phyloP scores from a whole-genome alignment of 768 basidiomycete species.

The Chalciporus piperatus region DNA sequence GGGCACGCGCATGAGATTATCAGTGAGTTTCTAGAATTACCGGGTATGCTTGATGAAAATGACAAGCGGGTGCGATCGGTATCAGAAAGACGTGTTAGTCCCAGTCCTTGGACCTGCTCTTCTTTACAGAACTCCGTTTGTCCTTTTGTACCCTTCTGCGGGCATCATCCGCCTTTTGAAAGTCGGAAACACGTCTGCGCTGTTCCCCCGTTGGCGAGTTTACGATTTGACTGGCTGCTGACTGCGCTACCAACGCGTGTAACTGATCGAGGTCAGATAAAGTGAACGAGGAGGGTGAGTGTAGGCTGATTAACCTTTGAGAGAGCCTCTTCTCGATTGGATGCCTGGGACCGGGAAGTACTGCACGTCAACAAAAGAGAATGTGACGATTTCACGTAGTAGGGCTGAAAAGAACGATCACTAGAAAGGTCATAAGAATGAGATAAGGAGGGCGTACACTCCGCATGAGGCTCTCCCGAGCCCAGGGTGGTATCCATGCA shows the following conservation, averaged over 20 bases:
- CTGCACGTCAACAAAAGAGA: constrained; percentile 70
- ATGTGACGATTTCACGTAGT: constrained; percentile 65
- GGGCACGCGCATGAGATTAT: background rate
- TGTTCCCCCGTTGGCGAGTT: constrained; percentile 25
- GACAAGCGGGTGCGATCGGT: background rate
- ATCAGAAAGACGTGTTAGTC: constrained; percentile 9
- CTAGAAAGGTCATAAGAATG: background rate
- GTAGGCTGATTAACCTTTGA: constrained; percentile 51
- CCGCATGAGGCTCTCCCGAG: constrained; percentile 42
- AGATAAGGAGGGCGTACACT: constrained; percentile 40
- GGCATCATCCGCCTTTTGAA: constrained; percentile 19
- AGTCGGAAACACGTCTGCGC: constrained; percentile 19
- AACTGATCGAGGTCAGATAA: constrained; percentile 16
- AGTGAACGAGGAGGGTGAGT: background rate
- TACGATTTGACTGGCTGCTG: constrained; percentile 23
- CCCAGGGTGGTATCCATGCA: constrained; percentile 72
- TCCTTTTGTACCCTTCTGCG: constrained; percentile 27
- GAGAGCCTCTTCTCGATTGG: constrained; percentile 72
- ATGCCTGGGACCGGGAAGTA: constrained; percentile 69
- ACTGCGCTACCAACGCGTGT: constrained; percentile 22
- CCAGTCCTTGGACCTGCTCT: constrained; percentile 28
- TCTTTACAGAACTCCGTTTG: constrained; percentile 25
- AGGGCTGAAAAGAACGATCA: constrained; percentile 40
- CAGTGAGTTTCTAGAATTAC: background rate
- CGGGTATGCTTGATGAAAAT: background rate